A percentile compares a stretch with the other conserved stretches of the same genome.
Conservation (phyloP, 2,329 filamentous ascomycete species). For the Fragosphaeria purpurea region DNA sequence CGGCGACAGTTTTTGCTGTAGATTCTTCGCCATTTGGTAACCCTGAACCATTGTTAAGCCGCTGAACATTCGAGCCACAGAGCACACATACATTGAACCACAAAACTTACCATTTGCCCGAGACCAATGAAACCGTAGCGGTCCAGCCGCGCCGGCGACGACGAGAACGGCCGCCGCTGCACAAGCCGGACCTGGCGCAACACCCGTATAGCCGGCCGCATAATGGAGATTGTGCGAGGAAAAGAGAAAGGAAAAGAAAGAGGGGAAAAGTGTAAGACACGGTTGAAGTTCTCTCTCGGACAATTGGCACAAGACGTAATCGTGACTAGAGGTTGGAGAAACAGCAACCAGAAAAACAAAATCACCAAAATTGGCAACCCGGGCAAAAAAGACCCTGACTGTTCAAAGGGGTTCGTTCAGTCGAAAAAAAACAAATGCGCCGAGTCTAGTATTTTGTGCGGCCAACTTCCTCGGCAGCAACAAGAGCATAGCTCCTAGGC, state of each 20-base stretch:
- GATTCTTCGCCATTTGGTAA: slow-evolving; percentile 54
- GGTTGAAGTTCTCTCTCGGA: neutral
- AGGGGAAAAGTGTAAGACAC: neutral
- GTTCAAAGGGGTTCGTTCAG: too few relatives aligned
- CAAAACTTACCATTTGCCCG: slow-evolving; percentile 46
- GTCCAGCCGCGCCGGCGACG: slow-evolving; percentile 35
- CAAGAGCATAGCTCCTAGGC: too few relatives aligned
- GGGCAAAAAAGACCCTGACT: too few relatives aligned
- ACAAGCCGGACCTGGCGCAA: slow-evolving; percentile 19
- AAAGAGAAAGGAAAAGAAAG: neutral
- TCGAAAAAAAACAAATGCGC: too few relatives aligned
- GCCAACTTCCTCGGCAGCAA: too few relatives aligned
- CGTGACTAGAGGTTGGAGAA: too few relatives aligned
- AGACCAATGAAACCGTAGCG: slow-evolving; percentile 51
- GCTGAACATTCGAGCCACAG: too few relatives aligned
- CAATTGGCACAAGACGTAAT: too few relatives aligned
- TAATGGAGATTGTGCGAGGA: slow-evolving; percentile 6
- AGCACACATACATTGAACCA: neutral
- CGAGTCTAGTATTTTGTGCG: too few relatives aligned
- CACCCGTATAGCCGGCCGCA: slow-evolving; percentile 15
- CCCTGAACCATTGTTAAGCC: slow-evolving; percentile 28
- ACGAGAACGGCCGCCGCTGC: slow-evolving; percentile 29
- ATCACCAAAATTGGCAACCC: too few relatives aligned
- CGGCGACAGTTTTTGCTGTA: slow-evolving; percentile 44
- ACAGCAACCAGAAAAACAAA: too few relatives aligned